Percentiles rank a stretch among this genome's conserved stretches.
Evolutionary conservation across 306 rosid species (phyloP).

Genomic region (Sechiopsis laciniata): DNA sequence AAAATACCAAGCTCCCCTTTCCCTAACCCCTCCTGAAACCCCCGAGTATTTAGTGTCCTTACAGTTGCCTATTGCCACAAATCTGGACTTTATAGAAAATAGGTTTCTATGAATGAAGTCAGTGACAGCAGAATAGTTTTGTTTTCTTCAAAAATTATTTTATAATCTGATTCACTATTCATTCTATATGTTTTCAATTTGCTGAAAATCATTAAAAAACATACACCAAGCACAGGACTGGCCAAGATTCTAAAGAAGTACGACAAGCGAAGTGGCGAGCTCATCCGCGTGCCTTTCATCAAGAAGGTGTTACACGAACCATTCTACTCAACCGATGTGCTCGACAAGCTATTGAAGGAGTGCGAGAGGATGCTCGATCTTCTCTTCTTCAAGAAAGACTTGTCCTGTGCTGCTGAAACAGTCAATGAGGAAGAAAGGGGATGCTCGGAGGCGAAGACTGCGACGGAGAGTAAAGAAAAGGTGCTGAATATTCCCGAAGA

Average conservation of each 20-base stretch:
- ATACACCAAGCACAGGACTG: slow-evolving; percentile 35
- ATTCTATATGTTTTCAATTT: neutral
- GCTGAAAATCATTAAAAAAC: neutral
- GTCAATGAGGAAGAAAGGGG: slow-evolving; percentile 35
- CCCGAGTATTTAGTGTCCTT: too few relatives aligned
- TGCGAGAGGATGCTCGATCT: slow-evolving; percentile 55
- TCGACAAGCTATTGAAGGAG: slow-evolving; percentile 68
- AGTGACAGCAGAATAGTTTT: neutral
- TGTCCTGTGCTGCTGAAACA: slow-evolving; percentile 29
- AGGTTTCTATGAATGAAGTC: neutral
- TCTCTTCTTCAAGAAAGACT: slow-evolving; percentile 46
- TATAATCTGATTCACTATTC: neutral
- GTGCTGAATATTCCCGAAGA: slow-evolving; percentile 46
- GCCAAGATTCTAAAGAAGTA: slow-evolving; percentile 89
- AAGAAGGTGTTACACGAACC: slow-evolving; percentile 76
- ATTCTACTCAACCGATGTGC: slow-evolving; percentile 68
- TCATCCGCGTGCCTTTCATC: slow-evolving; percentile 60
- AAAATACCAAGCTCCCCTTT: too few relatives aligned
- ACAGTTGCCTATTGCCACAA: too few relatives aligned
- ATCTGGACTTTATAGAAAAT: neutral
- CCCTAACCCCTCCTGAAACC: too few relatives aligned
- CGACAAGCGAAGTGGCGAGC: slow-evolving; percentile 75
- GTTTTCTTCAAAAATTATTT: neutral
- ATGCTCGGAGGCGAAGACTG: slow-evolving; percentile 24
- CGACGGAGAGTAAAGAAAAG: slow-evolving; percentile 28